These are phyloP conservation scores for Myxozyma monticola DNA, from an alignment of 805 yeast species.

Conservation along the genomic window DNA sequence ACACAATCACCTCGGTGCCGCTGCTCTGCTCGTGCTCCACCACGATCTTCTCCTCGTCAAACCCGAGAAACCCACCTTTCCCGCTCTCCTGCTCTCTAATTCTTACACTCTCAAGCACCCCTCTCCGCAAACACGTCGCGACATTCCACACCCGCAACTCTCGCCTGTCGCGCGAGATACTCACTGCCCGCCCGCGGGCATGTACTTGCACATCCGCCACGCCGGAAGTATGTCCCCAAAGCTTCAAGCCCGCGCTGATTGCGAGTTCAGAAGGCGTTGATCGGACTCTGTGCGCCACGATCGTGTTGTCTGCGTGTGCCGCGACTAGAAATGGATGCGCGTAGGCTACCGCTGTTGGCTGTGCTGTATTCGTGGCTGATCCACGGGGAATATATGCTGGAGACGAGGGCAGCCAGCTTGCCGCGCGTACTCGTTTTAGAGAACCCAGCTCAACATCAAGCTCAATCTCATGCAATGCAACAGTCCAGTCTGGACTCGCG, in stretches of 20 bases:
- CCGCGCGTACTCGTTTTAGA: constrained; percentile 15
- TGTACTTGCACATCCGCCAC: constrained; percentile 19
- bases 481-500: constrained; percentile 14
- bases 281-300: constrained; percentile 15
- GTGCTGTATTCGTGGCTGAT: too few relatives aligned
- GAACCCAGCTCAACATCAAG: constrained; percentile 12
- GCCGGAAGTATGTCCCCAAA: constrained; percentile 26
- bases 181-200: constrained; percentile 24
- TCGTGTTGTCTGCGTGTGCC: constrained; percentile 23
- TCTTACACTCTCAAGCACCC: too few relatives aligned
- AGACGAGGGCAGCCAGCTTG: constrained; percentile 10
- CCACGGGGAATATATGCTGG: neutral
- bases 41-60: constrained; percentile 28
- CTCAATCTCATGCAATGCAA: constrained; percentile 21
- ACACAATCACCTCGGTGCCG: constrained; percentile 10
- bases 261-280: constrained; percentile 14
- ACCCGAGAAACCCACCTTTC: constrained; percentile 16
- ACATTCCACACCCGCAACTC: constrained; percentile 27
- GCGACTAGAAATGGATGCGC: constrained; percentile 25
- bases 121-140: too few relatives aligned
- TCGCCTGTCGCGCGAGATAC: constrained; percentile 14
- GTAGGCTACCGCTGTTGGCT: constrained; percentile 16
- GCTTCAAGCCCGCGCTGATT: constrained; percentile 6
- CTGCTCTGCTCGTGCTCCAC: constrained; percentile 13
- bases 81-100: neutral